Base-by-base conservation (phyloP, 1,284 basidiomycete species). In the Puccinia coronata region DNA sequence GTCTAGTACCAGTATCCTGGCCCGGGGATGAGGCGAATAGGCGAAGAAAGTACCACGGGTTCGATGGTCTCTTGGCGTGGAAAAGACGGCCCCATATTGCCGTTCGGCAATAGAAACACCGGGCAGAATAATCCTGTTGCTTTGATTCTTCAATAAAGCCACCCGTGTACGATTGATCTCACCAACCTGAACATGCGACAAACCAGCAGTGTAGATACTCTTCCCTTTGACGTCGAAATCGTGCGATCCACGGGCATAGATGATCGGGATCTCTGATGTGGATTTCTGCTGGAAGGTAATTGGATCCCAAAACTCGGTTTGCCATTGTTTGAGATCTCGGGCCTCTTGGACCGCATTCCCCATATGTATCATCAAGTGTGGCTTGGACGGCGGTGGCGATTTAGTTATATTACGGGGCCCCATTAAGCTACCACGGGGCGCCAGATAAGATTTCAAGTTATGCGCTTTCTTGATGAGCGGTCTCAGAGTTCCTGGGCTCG, bases 261-360 rank as follows among this genome's bases (percentile, higher is more conserved):
- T 49, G 43, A 84, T 78, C 0, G 84, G 84, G 12, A 82, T 77
- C 25, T 81, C 57, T 57, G 63, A 67, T 57, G 34, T 73, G 69
- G 51, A 39, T 31, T 41, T 78, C 3, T 75, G 36, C 63, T 80
- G 78, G 39, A 82, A 80, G 20, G 84, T 84, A 23, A 84, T 34
- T 0, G 83, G 81, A 41, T 84, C 84, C 82, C 82, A 84, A 25
- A 84, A 82, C 61, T 84, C 84, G 18, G 84, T 84, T 65, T 84
- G 84, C 84, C 84, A 84, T 25, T 84, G 83, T 2, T 82, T 78
- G 47, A 83, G 81, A 69, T 84, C 82, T 74, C 83, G 72, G 2
- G 83, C 81, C 53, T 83, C 82, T 63, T 84, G 83, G 31, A 84
- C 83, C 12, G 73, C 71, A 67, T 84, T 84, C 14, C 84, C 84